Evolutionary conservation across 441 rosid species (phyloP), one percentile per base, ranked within the genome.

Genomic region (Hura crepitans): DNA sequence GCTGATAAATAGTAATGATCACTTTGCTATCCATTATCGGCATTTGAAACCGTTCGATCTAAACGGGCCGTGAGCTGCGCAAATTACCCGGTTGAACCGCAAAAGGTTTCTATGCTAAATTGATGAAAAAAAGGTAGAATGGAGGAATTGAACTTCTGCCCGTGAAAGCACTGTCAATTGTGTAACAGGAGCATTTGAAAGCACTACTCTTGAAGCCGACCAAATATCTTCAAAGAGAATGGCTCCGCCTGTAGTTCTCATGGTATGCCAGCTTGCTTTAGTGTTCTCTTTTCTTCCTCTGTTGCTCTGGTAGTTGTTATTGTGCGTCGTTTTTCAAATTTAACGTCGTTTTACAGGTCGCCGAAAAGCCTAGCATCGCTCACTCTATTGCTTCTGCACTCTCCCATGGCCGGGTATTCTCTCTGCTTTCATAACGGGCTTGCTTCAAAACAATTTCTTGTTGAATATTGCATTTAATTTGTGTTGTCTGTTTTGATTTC

Each of bases 301-400:
- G 8, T 20, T 33, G 43, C 14, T 47, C 14, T 6, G 22, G 33
- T 43, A n/a, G 25, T 43, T 23, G 9, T n/a, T 66, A 28, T 45
- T 13, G 10, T 55, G 30, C 13, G 23, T 31, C 20, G 49, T 50
- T 51, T 37, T 39, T 27, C 1, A 6, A 11, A 1, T 47, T 23
- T 46, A 27, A 6, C 47, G 59, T 59, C 25, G 23, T 68, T 46
- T 76, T 68, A 37, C 86, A 91, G 98, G 93, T 91, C 65, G 97
- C 98, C 10, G 98, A 93, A 87, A 93, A 93, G 87, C 97, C 96
- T 39, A 91, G 97, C 84, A 91, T 93, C 58, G 97, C 98, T 14
- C 81, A 79, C 80, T 89, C 95, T 64, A 84, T 93, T 17, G 97
- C 98, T 73, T 83, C 96, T 30, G 88, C 79, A 18, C 92, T 91